Evolutionary conservation across 257 asterid genomes (phyloP), one percentile per base, ranked within the genome.

Genomic region (Forsythia suspensa): DNA sequence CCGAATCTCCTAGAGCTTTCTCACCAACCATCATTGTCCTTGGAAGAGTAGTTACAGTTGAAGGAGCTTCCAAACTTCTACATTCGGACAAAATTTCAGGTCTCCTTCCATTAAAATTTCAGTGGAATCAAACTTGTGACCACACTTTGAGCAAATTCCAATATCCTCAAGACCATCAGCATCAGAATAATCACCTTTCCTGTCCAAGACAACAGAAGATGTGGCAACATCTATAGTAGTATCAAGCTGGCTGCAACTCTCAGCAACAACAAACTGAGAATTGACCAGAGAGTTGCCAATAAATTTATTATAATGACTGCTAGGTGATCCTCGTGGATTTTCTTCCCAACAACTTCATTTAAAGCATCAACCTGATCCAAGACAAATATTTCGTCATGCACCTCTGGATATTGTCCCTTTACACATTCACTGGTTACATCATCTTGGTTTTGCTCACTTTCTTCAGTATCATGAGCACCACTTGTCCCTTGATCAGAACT

Each of bases 401-500:
- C 16, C 48, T 85, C 83, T 78, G 71, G 85, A 85, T 75, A 72
- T 71, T 78, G 85, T 57, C 83, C 85, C 84, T 85, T 85, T 76
- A 79, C 76, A 77, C 75, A 83, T 70, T 73, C 86, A 73, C 91
- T 88, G 63, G 87, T 84, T 59, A 90, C 84, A 71, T 88, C 97
- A 79, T 92, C 98, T 76, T 84, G 94, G 83, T 84, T 89, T 39
- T 80, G 96, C 82, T 85, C 98, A 75, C 86, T 85, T 84, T 82
- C 96, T 89, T 89, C 96, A 76, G 85, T 82, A 88, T 88, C 98
- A 77, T 84, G 91, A 39, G 87, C 92, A 78, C 88, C 92, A 82
- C 89, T 87, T 18, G 87, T 84, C 72, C 88, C 91, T 84, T 81
- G 92, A 79, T 94, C 99, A 66, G 97, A 90, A 88, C 96, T 94